A percentile compares a stretch with the other conserved stretches of the same genome.
Evolutionary conservation across 2,329 filamentous ascomycete genomes (phyloP).

Genomic region (Daldinia sp.): DNA sequence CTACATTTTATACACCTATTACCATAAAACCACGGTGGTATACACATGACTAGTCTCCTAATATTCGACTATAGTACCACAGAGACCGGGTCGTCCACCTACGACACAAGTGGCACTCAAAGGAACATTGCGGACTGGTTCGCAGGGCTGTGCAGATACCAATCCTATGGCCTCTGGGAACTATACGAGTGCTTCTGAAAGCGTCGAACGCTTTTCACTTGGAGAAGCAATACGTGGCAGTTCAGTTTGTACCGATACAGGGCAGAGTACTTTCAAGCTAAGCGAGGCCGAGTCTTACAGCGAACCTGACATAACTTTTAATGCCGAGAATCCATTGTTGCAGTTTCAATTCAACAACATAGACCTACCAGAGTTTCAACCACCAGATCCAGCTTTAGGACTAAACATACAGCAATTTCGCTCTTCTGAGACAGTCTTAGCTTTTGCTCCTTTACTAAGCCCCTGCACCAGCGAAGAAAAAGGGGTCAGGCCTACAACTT

Average conservation of each 20-base stretch:
- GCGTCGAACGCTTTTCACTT: background rate
- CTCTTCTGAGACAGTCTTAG: background rate
- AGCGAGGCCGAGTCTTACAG: background rate
- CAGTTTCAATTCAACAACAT: background rate
- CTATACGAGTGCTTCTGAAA: background rate
- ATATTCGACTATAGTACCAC: background rate
- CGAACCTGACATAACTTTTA: background rate
- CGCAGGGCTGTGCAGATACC: background rate
- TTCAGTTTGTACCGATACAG: background rate
- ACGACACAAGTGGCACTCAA: background rate
- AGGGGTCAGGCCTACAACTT: background rate
- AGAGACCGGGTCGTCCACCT: background rate
- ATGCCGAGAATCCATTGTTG: background rate
- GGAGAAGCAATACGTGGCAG: background rate
- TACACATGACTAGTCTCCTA: background rate
- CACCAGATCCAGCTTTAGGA: background rate
- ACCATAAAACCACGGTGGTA: background rate
- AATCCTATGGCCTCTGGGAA: background rate
- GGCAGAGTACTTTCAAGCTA: background rate
- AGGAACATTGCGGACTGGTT: background rate
- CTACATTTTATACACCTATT: background rate
- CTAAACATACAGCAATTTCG: background rate
- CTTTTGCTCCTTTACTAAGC: background rate
- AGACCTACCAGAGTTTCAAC: background rate
- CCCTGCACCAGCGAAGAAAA: background rate